A percentile compares a stretch with the other conserved stretches of the same genome.
These are phyloP conservation scores for Pythium vanterpoolii DNA, from an alignment of 352 stramenopile genomes.

Conservation along the genomic window DNA sequence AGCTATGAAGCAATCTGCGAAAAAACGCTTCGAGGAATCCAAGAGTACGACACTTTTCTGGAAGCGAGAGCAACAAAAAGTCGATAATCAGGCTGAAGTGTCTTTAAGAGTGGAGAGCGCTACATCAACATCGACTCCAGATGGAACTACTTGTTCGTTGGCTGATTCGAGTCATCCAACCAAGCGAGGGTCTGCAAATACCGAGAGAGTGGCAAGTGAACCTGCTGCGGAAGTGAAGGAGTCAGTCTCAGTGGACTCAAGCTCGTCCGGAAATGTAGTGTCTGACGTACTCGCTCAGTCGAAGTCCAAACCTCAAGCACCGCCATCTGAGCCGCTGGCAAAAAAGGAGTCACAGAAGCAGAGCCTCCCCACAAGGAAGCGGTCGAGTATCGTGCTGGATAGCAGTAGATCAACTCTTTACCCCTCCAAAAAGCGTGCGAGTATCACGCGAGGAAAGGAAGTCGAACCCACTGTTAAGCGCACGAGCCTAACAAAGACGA, in stretches of 20 bases:
- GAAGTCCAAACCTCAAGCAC: neutral
- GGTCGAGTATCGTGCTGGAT: slow-evolving; percentile 23
- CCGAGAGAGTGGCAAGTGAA: neutral
- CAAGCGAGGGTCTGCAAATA: neutral
- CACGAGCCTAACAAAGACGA: slow-evolving; percentile 12
- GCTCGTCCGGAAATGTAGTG: neutral
- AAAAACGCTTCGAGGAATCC: slow-evolving; percentile 74
- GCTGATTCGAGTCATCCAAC: neutral
- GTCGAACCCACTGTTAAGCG: slow-evolving; percentile 8
- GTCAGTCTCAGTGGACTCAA: neutral
- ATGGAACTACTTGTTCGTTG: neutral
- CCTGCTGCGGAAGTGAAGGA: neutral
- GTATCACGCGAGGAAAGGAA: slow-evolving; percentile 11
- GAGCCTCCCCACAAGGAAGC: slow-evolving; percentile 5
- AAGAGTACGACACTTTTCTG: slow-evolving; percentile 65
- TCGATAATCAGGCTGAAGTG: neutral
- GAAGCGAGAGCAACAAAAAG: slow-evolving; percentile 54
- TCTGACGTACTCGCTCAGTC: neutral
- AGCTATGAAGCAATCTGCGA: slow-evolving; percentile 60
- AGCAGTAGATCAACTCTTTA: slow-evolving; percentile 18
- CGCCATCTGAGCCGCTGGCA: neutral
- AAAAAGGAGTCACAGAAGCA: slow-evolving; percentile 11
- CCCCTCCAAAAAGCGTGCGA: slow-evolving; percentile 22
- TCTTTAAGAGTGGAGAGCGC: neutral
- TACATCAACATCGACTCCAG: neutral